Percentiles rank a stretch among this genome's conserved stretches.
phyloP scores from a whole-genome alignment of 2,329 filamentous ascomycete species.

The Talaromyces atroroseus region DNA sequence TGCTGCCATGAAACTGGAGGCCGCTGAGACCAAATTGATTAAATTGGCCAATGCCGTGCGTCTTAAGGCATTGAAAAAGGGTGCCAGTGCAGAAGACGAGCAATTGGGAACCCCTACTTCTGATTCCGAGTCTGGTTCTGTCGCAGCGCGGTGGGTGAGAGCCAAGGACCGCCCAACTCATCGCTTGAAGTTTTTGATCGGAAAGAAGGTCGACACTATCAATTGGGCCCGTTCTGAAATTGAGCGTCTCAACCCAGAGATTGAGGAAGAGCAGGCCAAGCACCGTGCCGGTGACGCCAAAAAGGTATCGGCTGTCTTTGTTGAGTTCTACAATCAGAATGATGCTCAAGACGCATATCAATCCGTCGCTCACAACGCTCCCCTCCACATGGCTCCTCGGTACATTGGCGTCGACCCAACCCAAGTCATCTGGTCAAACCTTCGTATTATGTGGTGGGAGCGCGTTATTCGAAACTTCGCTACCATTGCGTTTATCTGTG shows the following conservation, averaged over 20 bases:
- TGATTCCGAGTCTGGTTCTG: constrained; percentile 62
- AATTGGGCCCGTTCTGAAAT: constrained; percentile 79
- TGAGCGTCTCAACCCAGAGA: constrained; percentile 65
- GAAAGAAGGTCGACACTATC: constrained; percentile 91
- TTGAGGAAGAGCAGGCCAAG: constrained; percentile 61
- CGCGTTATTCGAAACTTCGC: constrained; percentile 65
- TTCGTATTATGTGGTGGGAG: constrained; percentile 84
- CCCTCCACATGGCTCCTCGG: constrained; percentile 78
- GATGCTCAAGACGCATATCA: constrained; percentile 85
- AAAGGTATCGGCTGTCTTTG: constrained; percentile 72
- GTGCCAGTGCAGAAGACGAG: constrained; percentile 40
- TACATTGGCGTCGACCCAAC: constrained; percentile 75
- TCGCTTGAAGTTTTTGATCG: constrained; percentile 63
- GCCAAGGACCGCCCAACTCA: constrained; percentile 72
- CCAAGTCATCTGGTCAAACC: constrained; percentile 81
- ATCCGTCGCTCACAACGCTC: constrained; percentile 77
- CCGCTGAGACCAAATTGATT: constrained; percentile 79
- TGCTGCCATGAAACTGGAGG: constrained; percentile 75
- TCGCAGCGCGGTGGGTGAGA: constrained; percentile 70
- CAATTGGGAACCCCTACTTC: constrained; percentile 30
- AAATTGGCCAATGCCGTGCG: constrained; percentile 69
- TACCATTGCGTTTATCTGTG: constrained; percentile 66
- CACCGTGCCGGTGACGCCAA: constrained; percentile 62
- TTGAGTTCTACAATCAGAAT: constrained; percentile 79
- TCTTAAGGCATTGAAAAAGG: constrained; percentile 62